Conservation (phyloP, 2,329 filamentous ascomycete genomes). For the Trichoderma asperellum region DNA sequence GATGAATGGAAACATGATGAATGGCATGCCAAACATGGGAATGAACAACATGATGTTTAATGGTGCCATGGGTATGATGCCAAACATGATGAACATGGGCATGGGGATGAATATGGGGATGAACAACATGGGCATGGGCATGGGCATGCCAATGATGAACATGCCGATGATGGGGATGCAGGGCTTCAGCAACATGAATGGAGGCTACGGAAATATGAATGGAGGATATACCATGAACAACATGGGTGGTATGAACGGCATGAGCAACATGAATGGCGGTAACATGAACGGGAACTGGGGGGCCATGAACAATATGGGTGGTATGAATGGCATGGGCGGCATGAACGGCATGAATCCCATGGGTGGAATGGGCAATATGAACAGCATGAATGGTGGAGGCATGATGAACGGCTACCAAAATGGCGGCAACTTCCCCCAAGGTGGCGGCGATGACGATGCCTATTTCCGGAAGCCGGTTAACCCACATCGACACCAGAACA, state of each 20-base stretch:
- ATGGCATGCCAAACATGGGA: slow-evolving; percentile 46
- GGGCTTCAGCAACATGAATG: slow-evolving; percentile 40
- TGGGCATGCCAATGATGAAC: slow-evolving; percentile 38
- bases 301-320: slow-evolving; percentile 31
- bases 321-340: slow-evolving; percentile 32
- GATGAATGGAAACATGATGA: slow-evolving; percentile 53
- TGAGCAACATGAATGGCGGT: slow-evolving; percentile 36
- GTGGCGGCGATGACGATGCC: slow-evolving; percentile 78
- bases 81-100: slow-evolving; percentile 45
- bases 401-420: slow-evolving; percentile 43
- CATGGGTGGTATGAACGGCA: slow-evolving; percentile 35
- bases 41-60: slow-evolving; percentile 47
- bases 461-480: slow-evolving; percentile 98
- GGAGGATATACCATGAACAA: slow-evolving; percentile 35
- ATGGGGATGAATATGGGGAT: slow-evolving; percentile 37
- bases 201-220: slow-evolving; percentile 41
- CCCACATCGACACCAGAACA: slow-evolving; percentile 84
- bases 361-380: slow-evolving; percentile 36
- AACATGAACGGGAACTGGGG: slow-evolving; percentile 32
- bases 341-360: slow-evolving; percentile 36
- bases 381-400: slow-evolving; percentile 36
- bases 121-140: slow-evolving; percentile 38
- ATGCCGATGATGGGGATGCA: slow-evolving; percentile 37
- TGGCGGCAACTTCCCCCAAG: slow-evolving; percentile 50
- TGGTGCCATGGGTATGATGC: slow-evolving; percentile 42